Evolutionary conservation across 305 asterid genomes (phyloP).

Genomic region (Fraxinus ornus): DNA sequence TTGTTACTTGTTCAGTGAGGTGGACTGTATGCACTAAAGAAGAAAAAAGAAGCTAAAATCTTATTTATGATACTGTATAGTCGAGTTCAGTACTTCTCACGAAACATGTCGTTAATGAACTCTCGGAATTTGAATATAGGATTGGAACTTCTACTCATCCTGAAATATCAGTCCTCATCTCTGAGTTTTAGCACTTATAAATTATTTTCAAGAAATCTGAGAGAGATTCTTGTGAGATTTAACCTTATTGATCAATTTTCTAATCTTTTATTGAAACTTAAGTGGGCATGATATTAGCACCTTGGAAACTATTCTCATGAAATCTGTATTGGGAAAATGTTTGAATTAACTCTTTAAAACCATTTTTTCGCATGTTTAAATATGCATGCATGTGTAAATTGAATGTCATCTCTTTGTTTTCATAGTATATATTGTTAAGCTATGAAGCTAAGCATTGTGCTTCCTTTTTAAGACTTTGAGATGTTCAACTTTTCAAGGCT

Average conservation of each 20-base stretch:
- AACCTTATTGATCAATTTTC: background rate
- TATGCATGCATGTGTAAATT: background rate
- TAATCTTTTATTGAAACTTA: background rate
- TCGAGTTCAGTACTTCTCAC: background rate
- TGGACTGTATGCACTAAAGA: background rate
- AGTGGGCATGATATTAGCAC: background rate
- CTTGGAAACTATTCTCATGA: background rate
- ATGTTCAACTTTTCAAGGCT: background rate
- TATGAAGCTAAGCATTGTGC: background rate
- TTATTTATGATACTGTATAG: background rate
- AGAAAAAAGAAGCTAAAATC: background rate
- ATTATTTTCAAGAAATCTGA: background rate
- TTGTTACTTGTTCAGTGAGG: background rate
- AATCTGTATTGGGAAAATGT: background rate
- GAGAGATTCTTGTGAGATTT: background rate
- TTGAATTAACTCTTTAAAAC: background rate
- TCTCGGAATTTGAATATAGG: background rate
- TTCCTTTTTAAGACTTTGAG: background rate
- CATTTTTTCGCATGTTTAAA: background rate
- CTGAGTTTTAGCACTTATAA: background rate
- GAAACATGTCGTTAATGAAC: background rate
- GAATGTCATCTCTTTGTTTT: background rate
- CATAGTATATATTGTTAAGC: background rate
- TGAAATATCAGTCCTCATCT: background rate
- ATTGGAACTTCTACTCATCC: background rate